Evolutionary conservation across 2,329 filamentous ascomycete species (phyloP), one percentile per base, ranked within the genome.

Genomic region (Alternaria consortialis): DNA sequence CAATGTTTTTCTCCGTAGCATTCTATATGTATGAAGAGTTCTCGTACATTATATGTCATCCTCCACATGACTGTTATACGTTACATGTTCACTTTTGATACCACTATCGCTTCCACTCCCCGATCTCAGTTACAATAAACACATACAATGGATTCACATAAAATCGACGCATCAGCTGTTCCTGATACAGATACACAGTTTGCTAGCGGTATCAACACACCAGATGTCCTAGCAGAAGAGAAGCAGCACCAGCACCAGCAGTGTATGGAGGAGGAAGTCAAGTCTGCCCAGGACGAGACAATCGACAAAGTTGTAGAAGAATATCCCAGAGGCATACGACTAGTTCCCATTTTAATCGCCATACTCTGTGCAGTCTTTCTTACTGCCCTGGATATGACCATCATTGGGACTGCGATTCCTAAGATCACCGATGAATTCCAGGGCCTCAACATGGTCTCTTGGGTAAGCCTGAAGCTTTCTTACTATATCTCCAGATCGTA

Each of bases 401-500:
- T 74, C 29, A 40, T 75, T 23, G 67, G 64, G 13, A 75, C 72
- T 9, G 71, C 71, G 13, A 71, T 74, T 23, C 73, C 73, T 7
- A 69, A 65, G 27, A 75, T 76, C 31, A 73, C 72, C 8, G 65
- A 71, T 50, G 54, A 72, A 39, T 76, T 76, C 59, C 36, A 63
- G 34, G 60, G 65, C 2, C 53, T 76, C 12, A 53, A 56, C 31
- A 63, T 17, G 60, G 73, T 58, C 37, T 74, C 42, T 51, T 76
- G 70, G 73, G 44, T 48, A 12, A 48, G 44, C 23, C 34, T 48
- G 13, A 48, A 4, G 15, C 29, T 23, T 29, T 15, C 12, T 6
- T 15, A 8, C 7, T 23, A 20, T n/a, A 7, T 20, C 17, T 11
- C 12, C 17, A 6, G 12, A 9, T 27, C 2, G 2, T 29, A 5